Base-by-base conservation (phyloP, 192 early-diverging fungal genomes). In the Thamnidium elegans region DNA sequence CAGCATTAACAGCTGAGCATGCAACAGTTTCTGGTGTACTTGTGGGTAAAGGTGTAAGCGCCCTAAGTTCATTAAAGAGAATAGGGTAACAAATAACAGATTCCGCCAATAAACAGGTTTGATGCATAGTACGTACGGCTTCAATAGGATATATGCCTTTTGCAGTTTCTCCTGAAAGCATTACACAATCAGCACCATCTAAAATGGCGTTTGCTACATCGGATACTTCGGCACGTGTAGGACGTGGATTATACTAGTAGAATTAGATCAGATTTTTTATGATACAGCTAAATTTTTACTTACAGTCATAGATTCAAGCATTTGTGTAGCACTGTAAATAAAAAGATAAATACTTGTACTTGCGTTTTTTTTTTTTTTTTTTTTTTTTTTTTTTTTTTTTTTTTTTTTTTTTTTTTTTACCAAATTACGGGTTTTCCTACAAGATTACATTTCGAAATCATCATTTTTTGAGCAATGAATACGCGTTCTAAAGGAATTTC, bases 191-290 rank as follows among this genome's bases (percentile, higher is more conserved):
- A 47, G 91, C 89, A 52, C 95, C 95, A 69, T 96, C 95, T 63
- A 95, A 73, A 30, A 97, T 83, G 26, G 95, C 95, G 74, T 97
- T 97, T 54, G 95, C 94, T 17, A 97, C 94, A 71, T 97, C 95
- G 19, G 90, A 93, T 10, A 93, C 94, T 66, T 97, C 95, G 58
- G 95, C 95, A 63, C 95, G 88, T 32, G 95, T 97, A 6, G 95
- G 95, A 15, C 91, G 86, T 63, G 95, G 95, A 80, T 95, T 94
- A 70, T 87, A 82, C 55, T 56, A 56, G 15, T 51, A n/a, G n/a
- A n/a, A n/a, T n/a, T n/a, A n/a, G n/a, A n/a, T n/a, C n/a, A n/a
- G n/a, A n/a, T n/a, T n/a, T n/a, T n/a, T n/a, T n/a, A n/a, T n/a
- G n/a, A n/a, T n/a, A n/a, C n/a, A n/a, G n/a, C n/a, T n/a, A n/a